These are phyloP conservation scores for Apostasia ramifera DNA, from an alignment of 106 monocot genomes.

Conservation along the genomic window DNA sequence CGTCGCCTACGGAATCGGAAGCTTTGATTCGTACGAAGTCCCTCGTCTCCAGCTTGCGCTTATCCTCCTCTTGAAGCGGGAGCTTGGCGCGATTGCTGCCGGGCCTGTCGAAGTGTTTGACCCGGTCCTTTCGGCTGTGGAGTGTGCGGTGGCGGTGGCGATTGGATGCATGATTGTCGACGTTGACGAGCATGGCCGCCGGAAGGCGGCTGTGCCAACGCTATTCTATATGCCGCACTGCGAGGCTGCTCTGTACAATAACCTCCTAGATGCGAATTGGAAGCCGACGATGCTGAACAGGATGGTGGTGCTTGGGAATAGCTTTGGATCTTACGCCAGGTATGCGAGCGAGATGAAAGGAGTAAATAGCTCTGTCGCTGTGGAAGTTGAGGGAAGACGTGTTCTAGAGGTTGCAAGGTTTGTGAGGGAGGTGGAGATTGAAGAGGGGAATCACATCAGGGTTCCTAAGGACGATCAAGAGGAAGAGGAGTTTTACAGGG, in stretches of 20 bases:
- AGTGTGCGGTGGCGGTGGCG: slow-evolving; percentile 42
- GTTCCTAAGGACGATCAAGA: neutral
- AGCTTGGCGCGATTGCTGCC: slow-evolving; percentile 18
- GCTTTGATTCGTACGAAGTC: slow-evolving; percentile 51
- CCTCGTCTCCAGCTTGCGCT: slow-evolving; percentile 74
- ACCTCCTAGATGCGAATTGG: slow-evolving; percentile 65
- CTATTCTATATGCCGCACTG: slow-evolving; percentile 97
- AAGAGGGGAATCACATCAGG: slow-evolving; percentile 2
- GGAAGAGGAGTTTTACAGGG: slow-evolving; percentile 35
- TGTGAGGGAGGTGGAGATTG: slow-evolving; percentile 47
- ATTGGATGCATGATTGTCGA: slow-evolving; percentile 35
- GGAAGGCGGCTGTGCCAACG: slow-evolving; percentile 42
- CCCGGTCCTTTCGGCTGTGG: slow-evolving; percentile 61
- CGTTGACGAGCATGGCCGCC: slow-evolving; percentile 49
- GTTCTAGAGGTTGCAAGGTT: slow-evolving; percentile 32
- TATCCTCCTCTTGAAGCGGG: slow-evolving; percentile 39
- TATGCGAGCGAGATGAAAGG: slow-evolving; percentile 19
- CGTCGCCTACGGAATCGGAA: slow-evolving; percentile 81
- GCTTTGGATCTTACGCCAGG: slow-evolving; percentile 50
- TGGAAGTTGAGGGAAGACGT: slow-evolving; percentile 23
- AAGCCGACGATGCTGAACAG: slow-evolving; percentile 22
- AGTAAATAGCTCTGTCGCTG: slow-evolving; percentile 11
- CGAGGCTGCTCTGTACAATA: slow-evolving; percentile 66
- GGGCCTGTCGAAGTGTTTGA: slow-evolving; percentile 61
- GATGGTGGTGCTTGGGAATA: slow-evolving; percentile 74